Percentiles rank a stretch among this genome's conserved stretches.
Evolutionary conservation across 192 early-diverging fungal genomes (phyloP).

Genomic region (Globomyces pollinis-pini): DNA sequence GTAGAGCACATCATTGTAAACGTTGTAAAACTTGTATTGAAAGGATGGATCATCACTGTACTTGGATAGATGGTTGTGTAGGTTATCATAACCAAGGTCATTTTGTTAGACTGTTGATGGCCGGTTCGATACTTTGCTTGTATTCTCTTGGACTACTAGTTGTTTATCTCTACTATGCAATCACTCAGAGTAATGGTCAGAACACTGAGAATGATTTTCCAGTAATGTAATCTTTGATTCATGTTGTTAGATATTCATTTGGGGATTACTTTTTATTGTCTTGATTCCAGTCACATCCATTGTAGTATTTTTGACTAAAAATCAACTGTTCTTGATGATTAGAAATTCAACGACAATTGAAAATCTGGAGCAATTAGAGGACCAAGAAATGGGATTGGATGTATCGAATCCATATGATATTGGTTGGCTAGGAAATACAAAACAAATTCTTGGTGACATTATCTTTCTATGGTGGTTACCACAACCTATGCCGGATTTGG

Average conservation of each 20-base stretch:
- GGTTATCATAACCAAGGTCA: conserved; percentile 21
- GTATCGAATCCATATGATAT: not conserved
- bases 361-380: not conserved
- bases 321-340: not conserved
- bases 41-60: conserved; percentile 32
- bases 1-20: conserved; percentile 22
- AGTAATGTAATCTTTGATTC: not conserved
- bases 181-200: too few relatives aligned
- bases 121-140: not conserved
- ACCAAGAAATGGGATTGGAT: not conserved
- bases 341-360: conserved; percentile 9
- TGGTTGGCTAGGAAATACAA: not conserved
- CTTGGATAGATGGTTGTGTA: conserved; percentile 14
- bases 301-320: not conserved
- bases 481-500: conserved; percentile 10
- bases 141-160: not conserved
- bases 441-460: conserved; percentile 5
- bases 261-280: not conserved
- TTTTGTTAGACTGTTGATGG: conserved; percentile 13
- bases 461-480: conserved; percentile 3
- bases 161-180: not conserved
- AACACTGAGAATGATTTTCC: not conserved
- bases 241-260: conserved; percentile 7
- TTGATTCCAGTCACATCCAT: conserved; percentile 9
- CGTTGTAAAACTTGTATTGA: conserved; percentile 18